Conservation (phyloP, 225 moss, liverwort and hornwort species). For the Marchantia paleacea region DNA sequence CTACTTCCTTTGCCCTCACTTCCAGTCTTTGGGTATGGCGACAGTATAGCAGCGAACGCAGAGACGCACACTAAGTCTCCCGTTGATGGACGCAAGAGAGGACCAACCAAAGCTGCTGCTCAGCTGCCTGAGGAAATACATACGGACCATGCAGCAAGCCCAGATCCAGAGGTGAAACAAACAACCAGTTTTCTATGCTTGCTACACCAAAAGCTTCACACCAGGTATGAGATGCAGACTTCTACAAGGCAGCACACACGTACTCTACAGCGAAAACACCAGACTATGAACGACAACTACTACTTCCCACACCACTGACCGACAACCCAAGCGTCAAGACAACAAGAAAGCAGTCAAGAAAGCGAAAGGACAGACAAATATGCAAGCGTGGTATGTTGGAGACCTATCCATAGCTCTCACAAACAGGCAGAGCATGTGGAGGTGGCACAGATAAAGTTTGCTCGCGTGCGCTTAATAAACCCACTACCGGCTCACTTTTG, state of each 20-base stretch:
- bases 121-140: constrained; percentile 70
- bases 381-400: constrained; percentile 44
- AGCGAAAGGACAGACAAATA: constrained; percentile 39
- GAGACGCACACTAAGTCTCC: constrained; percentile 27
- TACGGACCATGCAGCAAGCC: constrained; percentile 59
- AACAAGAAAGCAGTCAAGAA: constrained; percentile 42
- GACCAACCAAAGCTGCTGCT: constrained; percentile 65
- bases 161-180: constrained; percentile 58
- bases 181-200: constrained; percentile 49
- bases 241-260: constrained; percentile 17
- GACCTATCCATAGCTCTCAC: constrained; percentile 64
- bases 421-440: constrained; percentile 48
- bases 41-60: constrained; percentile 18
- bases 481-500: constrained; percentile 42
- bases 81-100: constrained; percentile 26
- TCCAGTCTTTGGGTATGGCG: constrained; percentile 6
- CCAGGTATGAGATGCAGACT: constrained; percentile 34
- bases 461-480: constrained; percentile 25
- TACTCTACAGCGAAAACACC: constrained; percentile 21
- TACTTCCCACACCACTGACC: constrained; percentile 10
- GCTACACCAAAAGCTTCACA: constrained; percentile 38
- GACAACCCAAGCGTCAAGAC: constrained; percentile 16
- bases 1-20: constrained; percentile 24
- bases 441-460: constrained; percentile 46
- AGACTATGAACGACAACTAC: constrained; percentile 5